Percentiles rank a stretch among this genome's conserved stretches.
phyloP scores from a whole-genome alignment of 306 rosid genomes.

The Dalbergia oliveri region DNA sequence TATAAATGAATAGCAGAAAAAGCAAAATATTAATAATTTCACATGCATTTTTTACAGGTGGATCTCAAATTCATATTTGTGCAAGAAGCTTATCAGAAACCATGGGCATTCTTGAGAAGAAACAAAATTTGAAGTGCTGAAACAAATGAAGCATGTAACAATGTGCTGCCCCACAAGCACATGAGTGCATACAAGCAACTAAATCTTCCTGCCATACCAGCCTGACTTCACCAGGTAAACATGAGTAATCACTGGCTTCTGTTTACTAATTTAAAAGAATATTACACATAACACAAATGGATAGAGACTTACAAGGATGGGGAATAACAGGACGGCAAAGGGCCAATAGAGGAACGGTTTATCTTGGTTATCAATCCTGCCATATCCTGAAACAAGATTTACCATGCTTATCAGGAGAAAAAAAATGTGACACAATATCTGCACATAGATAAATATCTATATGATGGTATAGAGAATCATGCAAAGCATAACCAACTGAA shows the following conservation, averaged over 20 bases:
- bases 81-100: not conserved
- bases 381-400: slow-evolving; percentile 84
- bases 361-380: slow-evolving; percentile 98
- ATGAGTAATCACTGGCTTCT: not conserved
- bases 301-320: slow-evolving; percentile 80
- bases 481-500: slow-evolving; percentile 22
- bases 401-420: slow-evolving; percentile 29
- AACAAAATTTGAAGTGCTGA: slow-evolving; percentile 12
- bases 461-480: slow-evolving; percentile 1
- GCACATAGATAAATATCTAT: slow-evolving; percentile 10
- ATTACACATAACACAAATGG: slow-evolving; percentile 35
- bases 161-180: slow-evolving; percentile 7
- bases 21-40: slow-evolving; percentile 13
- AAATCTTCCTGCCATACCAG: slow-evolving; percentile 15
- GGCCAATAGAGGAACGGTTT: slow-evolving; percentile 95
- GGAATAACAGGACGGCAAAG: slow-evolving; percentile 93
- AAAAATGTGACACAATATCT: slow-evolving; percentile 4
- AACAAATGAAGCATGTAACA: not conserved
- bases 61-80: slow-evolving; percentile 3
- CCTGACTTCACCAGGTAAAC: slow-evolving; percentile 30
- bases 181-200: not conserved
- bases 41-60: slow-evolving; percentile 1
- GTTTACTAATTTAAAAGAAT: not conserved
- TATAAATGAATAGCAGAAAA: slow-evolving; percentile 16
- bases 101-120: not conserved